Evolutionary conservation across 192 early-diverging fungal genomes (phyloP).

Genomic region (Entomortierella lignicola): DNA sequence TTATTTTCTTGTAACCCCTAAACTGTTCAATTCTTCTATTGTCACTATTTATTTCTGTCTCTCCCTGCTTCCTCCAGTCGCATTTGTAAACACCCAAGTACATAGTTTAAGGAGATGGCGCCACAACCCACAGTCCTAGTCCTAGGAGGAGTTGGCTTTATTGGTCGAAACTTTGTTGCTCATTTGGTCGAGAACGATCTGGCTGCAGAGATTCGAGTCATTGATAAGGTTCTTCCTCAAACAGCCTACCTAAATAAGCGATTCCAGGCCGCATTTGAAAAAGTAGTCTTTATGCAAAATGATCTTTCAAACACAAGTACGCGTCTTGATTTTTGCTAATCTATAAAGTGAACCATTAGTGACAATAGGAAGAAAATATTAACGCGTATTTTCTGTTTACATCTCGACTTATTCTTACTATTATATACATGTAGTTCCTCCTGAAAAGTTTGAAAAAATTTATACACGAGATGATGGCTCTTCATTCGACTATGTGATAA

Average conservation of each 20-base stretch:
- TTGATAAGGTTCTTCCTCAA: slow-evolving; percentile 84
- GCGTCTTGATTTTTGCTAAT: no score
- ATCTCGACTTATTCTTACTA: no score
- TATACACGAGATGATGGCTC: slow-evolving; percentile 75
- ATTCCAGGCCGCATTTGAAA: slow-evolving; percentile 75
- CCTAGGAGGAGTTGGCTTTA: slow-evolving; percentile 88
- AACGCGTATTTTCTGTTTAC: no score
- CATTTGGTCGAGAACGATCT: slow-evolving; percentile 78
- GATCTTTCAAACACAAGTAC: slow-evolving; percentile 79
- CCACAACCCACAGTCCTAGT: slow-evolving; percentile 72
- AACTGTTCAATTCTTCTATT: no score
- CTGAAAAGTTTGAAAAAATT: slow-evolving; percentile 77
- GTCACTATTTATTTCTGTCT: no score
- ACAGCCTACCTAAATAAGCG: slow-evolving; percentile 76
- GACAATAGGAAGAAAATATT: no score
- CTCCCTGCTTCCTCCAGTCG: neutral
- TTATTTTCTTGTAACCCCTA: neutral
- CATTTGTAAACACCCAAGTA: no score
- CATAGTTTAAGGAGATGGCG: slow-evolving; percentile 23
- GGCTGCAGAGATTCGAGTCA: slow-evolving; percentile 73
- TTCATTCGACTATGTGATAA: slow-evolving; percentile 92
- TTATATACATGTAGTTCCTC: slow-evolving; percentile 21
- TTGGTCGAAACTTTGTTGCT: slow-evolving; percentile 83
- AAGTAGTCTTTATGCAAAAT: slow-evolving; percentile 82
- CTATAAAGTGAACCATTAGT: no score